phyloP scores from a whole-genome alignment of 371 early-diverging fungal genomes.

The Lichtheimia corymbifera region DNA sequence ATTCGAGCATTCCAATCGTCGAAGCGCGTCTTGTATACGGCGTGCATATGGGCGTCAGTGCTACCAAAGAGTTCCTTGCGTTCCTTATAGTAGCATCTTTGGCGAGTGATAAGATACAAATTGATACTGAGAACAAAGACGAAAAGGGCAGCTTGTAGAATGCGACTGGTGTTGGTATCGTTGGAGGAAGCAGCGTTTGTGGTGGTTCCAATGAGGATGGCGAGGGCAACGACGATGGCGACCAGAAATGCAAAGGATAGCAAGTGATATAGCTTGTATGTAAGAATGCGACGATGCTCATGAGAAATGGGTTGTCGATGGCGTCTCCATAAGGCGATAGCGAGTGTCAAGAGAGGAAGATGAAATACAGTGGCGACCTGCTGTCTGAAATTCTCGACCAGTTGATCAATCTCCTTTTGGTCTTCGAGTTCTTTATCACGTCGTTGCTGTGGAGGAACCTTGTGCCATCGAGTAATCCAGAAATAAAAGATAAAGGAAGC shows the following conservation, averaged over 20 bases:
- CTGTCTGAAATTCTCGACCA: conserved; percentile 42
- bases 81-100: conserved; percentile 52
- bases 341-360: conserved; percentile 37
- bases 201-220: conserved; percentile 36
- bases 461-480: conserved; percentile 54
- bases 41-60: conserved; percentile 43
- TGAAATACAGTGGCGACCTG: conserved; percentile 41
- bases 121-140: conserved; percentile 56
- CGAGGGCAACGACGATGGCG: conserved; percentile 28
- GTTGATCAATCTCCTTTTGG: conserved; percentile 47
- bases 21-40: conserved; percentile 43
- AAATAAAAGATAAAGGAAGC: conserved; percentile 46
- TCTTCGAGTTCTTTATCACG: conserved; percentile 43
- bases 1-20: conserved; percentile 40
- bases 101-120: conserved; percentile 51
- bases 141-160: conserved; percentile 52
- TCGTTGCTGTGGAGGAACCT: conserved; percentile 40
- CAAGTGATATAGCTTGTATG: conserved; percentile 37
- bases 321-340: conserved; percentile 28
- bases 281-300: conserved; percentile 43
- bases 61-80: conserved; percentile 42
- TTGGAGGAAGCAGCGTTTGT: conserved; percentile 13
- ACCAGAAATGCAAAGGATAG: conserved; percentile 36
- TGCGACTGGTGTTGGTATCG: conserved; percentile 18
- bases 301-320: conserved; percentile 16